These are phyloP conservation scores for Talaromyces ruber DNA, from an alignment of 495 filamentous ascomycete genomes.

Conservation along the genomic window DNA sequence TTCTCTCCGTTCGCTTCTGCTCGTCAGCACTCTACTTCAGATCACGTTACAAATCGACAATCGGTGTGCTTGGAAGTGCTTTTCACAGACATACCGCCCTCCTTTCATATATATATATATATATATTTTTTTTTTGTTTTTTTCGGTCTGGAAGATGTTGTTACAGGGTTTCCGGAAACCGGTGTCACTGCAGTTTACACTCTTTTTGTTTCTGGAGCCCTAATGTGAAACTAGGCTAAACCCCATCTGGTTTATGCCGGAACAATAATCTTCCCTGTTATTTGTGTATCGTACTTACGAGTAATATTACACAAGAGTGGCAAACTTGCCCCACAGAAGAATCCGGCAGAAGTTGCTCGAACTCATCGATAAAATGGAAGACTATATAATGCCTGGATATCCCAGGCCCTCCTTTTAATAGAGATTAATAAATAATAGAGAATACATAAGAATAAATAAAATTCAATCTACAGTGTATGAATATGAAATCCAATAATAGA, in stretches of 20 bases:
- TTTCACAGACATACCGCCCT: no score
- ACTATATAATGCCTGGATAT: constrained; percentile 13
- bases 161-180: not conserved
- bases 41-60: no score
- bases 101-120: no score
- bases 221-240: not conserved
- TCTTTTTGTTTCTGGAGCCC: not conserved
- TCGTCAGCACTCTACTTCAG: no score
- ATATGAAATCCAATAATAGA: not conserved
- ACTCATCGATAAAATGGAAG: not conserved
- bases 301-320: not conserved
- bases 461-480: not conserved
- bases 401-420: not conserved
- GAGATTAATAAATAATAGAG: not conserved
- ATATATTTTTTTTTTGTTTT: no score
- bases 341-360: not conserved
- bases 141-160: no score
- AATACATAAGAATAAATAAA: not conserved
- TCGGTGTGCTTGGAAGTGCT: no score
- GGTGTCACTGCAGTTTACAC: not conserved
- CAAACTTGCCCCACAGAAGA: not conserved
- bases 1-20: no score
- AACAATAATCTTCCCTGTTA: not conserved
- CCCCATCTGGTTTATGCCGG: not conserved
- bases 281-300: not conserved